Evolutionary conservation across 768 basidiomycete genomes (phyloP).

Genomic region (Tulasnella sp.): DNA sequence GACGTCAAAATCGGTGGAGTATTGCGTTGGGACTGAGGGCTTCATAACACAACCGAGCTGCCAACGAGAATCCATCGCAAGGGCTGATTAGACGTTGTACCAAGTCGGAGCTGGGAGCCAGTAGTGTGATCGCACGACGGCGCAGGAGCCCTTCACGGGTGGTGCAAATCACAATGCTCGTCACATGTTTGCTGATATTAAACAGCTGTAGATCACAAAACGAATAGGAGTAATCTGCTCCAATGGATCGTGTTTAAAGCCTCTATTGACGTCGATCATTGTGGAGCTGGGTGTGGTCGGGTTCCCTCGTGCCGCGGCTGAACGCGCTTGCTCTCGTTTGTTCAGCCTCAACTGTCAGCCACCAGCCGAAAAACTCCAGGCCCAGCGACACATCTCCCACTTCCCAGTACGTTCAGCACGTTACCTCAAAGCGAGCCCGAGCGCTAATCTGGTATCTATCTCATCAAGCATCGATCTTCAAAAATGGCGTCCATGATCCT

Average conservation of each 20-base stretch:
- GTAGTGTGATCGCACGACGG: not conserved
- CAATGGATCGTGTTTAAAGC: no score
- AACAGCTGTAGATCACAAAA: not conserved
- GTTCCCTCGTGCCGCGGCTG: not conserved
- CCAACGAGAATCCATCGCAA: not conserved
- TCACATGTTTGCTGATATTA: not conserved
- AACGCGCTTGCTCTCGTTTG: not conserved
- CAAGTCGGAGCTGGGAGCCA: not conserved
- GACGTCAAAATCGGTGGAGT: not conserved
- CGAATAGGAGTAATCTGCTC: no score
- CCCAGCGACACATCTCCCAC: not conserved
- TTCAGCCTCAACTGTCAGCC: not conserved
- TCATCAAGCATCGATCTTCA: not conserved
- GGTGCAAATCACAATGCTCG: not conserved
- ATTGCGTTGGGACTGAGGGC: not conserved
- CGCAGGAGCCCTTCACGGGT: not conserved
- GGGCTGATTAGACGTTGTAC: not conserved
- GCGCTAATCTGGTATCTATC: not conserved
- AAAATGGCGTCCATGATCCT: not conserved
- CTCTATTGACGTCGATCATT: not conserved
- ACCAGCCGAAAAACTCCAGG: not conserved
- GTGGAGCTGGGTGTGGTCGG: not conserved
- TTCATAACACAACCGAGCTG: not conserved
- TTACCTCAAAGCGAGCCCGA: not conserved
- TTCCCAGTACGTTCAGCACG: not conserved